Conservation (phyloP, 306 rosid species). For the Prunus armeniaca region DNA sequence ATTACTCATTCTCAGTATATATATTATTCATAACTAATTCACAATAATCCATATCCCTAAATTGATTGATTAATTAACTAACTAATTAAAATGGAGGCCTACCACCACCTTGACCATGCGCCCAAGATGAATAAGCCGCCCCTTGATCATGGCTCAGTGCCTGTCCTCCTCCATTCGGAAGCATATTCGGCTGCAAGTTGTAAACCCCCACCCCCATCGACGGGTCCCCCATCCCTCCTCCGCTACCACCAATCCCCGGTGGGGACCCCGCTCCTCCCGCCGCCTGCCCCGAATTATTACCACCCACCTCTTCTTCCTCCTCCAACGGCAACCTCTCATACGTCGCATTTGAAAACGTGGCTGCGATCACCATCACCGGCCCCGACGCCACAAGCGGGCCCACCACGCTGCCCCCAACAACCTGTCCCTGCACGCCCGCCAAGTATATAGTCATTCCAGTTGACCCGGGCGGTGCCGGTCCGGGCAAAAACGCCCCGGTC, state of each 20-base stretch:
- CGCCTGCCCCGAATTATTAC: not conserved
- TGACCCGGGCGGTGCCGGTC: slow-evolving; percentile 60
- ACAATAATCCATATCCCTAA: slow-evolving; percentile 1
- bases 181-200: slow-evolving; percentile 45
- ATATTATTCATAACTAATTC: not conserved
- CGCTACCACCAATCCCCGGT: slow-evolving; percentile 35
- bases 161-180: slow-evolving; percentile 50
- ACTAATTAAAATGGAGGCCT: slow-evolving; percentile 44
- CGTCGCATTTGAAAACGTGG: slow-evolving; percentile 74
- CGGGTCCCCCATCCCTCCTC: slow-evolving; percentile 37
- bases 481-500: slow-evolving; percentile 67
- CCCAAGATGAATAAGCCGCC: slow-evolving; percentile 53
- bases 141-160: slow-evolving; percentile 58
- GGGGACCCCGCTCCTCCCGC: slow-evolving; percentile 35
- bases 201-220: slow-evolving; percentile 39
- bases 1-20: not conserved
- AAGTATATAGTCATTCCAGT: slow-evolving; percentile 74
- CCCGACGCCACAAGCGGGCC: slow-evolving; percentile 74
- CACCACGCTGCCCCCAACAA: slow-evolving; percentile 73
- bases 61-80: not conserved
- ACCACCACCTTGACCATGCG: slow-evolving; percentile 44
- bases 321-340: slow-evolving; percentile 75
- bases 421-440: slow-evolving; percentile 75
- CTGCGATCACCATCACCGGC: slow-evolving; percentile 74
- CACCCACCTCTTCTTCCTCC: slow-evolving; percentile 49